Evolutionary conservation across 2,329 filamentous ascomycete species (phyloP).

Genomic region (Alternaria gansuensis): DNA sequence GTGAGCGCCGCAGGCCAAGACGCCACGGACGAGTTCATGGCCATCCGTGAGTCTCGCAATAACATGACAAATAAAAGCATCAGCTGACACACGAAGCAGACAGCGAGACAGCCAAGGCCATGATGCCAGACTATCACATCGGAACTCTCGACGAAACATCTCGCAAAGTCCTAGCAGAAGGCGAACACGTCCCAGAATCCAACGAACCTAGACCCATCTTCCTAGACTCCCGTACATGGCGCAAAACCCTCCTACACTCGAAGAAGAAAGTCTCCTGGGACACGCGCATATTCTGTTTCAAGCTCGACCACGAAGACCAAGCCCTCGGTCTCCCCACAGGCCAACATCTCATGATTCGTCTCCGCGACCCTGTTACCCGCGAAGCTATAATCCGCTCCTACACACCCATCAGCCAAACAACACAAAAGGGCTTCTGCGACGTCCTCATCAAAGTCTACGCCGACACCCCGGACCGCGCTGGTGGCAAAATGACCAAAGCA

Average conservation of each 20-base stretch:
- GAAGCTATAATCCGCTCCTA: conserved; percentile 85
- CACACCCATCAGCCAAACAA: conserved; percentile 77
- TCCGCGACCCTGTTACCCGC: conserved; percentile 73
- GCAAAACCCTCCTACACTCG: conserved; percentile 71
- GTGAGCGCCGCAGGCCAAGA: conserved; percentile 82
- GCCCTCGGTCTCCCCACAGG: conserved; percentile 79
- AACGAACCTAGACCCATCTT: conserved; percentile 67
- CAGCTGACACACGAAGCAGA: conserved; percentile 63
- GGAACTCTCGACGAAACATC: conserved; percentile 74
- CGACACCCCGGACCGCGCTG: conserved; percentile 64
- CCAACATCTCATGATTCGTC: conserved; percentile 85
- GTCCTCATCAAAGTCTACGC: conserved; percentile 86
- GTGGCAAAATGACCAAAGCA: conserved; percentile 83
- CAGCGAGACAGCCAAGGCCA: conserved; percentile 87
- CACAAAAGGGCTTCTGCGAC: conserved; percentile 70
- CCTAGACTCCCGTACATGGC: conserved; percentile 76
- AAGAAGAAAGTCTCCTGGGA: conserved; percentile 79
- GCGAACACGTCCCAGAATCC: conserved; percentile 54
- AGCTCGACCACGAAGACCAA: conserved; percentile 75
- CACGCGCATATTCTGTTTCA: conserved; percentile 82
- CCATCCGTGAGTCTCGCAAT: conserved; percentile 75
- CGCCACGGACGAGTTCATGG: conserved; percentile 86
- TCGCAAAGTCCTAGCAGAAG: conserved; percentile 62
- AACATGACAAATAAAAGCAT: neutral
- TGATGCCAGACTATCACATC: conserved; percentile 88